Evolutionary conservation across 1,139 yeast genomes (phyloP).

Genomic region (Pichia sp.): DNA sequence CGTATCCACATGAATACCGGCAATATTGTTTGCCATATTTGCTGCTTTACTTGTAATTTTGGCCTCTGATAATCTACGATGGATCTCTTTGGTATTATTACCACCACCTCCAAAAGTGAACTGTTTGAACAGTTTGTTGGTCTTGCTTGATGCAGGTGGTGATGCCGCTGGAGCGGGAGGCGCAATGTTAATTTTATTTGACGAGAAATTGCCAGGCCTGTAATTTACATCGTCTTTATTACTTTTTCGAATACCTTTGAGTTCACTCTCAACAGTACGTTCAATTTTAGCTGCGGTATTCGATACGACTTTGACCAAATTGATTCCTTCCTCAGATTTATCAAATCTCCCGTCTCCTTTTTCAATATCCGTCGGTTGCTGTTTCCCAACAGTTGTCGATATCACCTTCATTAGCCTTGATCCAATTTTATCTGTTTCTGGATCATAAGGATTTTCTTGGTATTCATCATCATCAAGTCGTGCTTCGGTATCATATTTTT

Average conservation of each 20-base stretch:
- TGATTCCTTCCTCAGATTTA: background rate
- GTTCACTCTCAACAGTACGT: background rate
- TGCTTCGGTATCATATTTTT: background rate
- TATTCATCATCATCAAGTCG: slow-evolving; percentile 1
- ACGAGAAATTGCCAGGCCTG: background rate
- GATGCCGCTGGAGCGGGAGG: background rate
- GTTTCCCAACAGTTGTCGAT: slow-evolving; percentile 19
- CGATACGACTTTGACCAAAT: slow-evolving; percentile 1
- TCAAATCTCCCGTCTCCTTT: slow-evolving; percentile 16
- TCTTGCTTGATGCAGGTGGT: background rate
- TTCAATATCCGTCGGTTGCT: slow-evolving; percentile 15
- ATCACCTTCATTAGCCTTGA: slow-evolving; percentile 22
- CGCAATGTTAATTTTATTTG: background rate
- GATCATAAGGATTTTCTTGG: slow-evolving; percentile 18
- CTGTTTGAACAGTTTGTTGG: slow-evolving; percentile 17
- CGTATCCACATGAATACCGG: slow-evolving; percentile 29
- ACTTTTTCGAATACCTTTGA: too few species aligned
- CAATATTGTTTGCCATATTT: slow-evolving; percentile 33
- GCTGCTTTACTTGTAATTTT: slow-evolving; percentile 34
- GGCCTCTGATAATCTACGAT: slow-evolving; percentile 27
- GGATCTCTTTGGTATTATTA: slow-evolving; percentile 23
- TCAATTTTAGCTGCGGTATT: slow-evolving; percentile 2
- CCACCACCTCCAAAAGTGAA: slow-evolving; percentile 23
- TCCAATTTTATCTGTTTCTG: slow-evolving; percentile 21
- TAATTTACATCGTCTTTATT: background rate